A percentile compares a stretch with the other conserved stretches of the same genome.
Evolutionary conservation across 2,329 filamentous ascomycete species (phyloP).

Genomic region (Coniochaeta ligniaria): DNA sequence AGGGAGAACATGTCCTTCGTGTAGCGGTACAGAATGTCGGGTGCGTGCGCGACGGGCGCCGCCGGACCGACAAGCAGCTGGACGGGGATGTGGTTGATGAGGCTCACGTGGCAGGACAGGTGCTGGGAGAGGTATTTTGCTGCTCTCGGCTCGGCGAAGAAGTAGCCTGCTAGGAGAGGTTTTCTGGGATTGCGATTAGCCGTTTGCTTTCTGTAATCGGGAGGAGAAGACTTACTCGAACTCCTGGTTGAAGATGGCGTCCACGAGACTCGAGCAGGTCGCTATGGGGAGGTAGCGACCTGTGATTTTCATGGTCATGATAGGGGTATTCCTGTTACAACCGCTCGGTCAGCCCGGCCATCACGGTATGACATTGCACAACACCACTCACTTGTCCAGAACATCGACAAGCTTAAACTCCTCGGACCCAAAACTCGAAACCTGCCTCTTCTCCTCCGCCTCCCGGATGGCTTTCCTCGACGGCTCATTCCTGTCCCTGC

Average conservation of each 20-base stretch:
- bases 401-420: constrained; percentile 18
- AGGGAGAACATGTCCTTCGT: constrained; percentile 33
- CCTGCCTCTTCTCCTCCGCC: constrained; percentile 16
- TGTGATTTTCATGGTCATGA: constrained; percentile 16
- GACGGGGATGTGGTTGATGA: constrained; percentile 50
- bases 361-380: neutral
- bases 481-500: constrained; percentile 11
- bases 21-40: constrained; percentile 28
- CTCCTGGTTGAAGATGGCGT: constrained; percentile 17
- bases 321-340: constrained; percentile 11
- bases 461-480: constrained; percentile 14
- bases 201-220: neutral
- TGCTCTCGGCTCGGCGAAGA: constrained; percentile 14
- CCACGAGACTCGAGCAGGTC: constrained; percentile 18
- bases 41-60: constrained; percentile 20
- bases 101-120: constrained; percentile 39
- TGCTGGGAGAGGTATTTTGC: constrained; percentile 56
- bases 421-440: constrained; percentile 14
- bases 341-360: neutral
- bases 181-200: neutral
- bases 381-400: constrained; percentile 14
- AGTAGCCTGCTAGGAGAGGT: constrained; percentile 15
- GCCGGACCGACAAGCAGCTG: constrained; percentile 40
- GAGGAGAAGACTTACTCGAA: constrained; percentile 7
- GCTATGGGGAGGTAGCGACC: constrained; percentile 18